Percentiles rank a stretch among this genome's conserved stretches.
Conservation (phyloP, 495 filamentous ascomycete genomes). For the Talaromyces borbonicus region DNA sequence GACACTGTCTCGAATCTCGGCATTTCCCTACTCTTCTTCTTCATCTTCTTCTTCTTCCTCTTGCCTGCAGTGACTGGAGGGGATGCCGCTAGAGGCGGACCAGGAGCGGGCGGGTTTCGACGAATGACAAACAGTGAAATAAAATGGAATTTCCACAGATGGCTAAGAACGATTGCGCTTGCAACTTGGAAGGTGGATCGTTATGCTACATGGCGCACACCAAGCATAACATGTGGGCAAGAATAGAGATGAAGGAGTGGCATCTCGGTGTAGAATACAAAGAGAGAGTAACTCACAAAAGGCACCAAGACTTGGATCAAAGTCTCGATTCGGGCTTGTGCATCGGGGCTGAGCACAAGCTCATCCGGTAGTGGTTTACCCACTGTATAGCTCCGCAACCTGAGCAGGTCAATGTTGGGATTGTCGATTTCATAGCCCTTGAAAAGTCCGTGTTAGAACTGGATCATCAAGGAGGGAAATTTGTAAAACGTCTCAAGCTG, state of each 20-base stretch:
- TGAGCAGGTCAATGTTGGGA: conserved; percentile 62
- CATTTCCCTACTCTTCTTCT: too few species aligned
- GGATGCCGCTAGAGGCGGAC: conserved; percentile 18
- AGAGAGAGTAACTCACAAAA: conserved; percentile 44
- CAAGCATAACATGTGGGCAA: neutral
- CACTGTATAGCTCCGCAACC: conserved; percentile 67
- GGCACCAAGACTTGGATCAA: conserved; percentile 49
- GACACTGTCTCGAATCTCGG: too few species aligned
- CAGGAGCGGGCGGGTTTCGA: conserved; percentile 17
- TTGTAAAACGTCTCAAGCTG: too few species aligned
- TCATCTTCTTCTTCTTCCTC: neutral
- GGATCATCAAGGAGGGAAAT: too few species aligned
- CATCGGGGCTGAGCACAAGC: conserved; percentile 39
- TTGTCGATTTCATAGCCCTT: conserved; percentile 68
- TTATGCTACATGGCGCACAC: neutral
- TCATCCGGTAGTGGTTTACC: conserved; percentile 51
- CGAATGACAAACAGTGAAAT: conserved; percentile 16
- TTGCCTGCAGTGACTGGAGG: neutral
- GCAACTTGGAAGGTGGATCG: neutral
- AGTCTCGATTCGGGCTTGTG: conserved; percentile 44
- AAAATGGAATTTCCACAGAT: neutral
- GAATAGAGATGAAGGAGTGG: neutral
- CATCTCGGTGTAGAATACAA: conserved; percentile 5
- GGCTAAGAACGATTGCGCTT: neutral
- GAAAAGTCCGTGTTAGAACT: conserved; percentile 11